Evolutionary conservation across 345 rosid species (phyloP).

Genomic region (Salix exigua): DNA sequence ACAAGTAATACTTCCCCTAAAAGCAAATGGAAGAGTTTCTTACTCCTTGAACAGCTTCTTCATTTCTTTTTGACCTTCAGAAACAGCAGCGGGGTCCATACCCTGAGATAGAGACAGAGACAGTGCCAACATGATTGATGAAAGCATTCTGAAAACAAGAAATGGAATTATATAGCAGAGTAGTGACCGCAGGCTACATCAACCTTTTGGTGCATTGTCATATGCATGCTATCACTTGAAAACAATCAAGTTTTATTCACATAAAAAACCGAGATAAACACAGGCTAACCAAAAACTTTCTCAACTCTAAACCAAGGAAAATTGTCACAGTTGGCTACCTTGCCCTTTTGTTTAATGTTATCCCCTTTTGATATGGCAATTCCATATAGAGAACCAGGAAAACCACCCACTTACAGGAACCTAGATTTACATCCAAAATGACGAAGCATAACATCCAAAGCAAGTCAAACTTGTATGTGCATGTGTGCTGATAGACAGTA

Average conservation of each 20-base stretch:
- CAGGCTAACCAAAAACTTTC: background rate
- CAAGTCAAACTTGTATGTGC: background rate
- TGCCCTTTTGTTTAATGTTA: background rate
- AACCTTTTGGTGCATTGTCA: background rate
- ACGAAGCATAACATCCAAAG: background rate
- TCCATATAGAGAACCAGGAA: background rate
- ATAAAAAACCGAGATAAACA: background rate
- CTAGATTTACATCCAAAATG: background rate
- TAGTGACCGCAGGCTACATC: background rate
- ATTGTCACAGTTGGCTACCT: background rate
- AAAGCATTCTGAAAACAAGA: background rate
- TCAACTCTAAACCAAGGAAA: background rate
- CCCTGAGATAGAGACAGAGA: constrained; percentile 33
- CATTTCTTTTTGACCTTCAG: constrained; percentile 63
- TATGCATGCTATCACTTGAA: background rate
- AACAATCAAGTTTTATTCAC: background rate
- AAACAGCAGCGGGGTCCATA: constrained; percentile 43
- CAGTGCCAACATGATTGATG: background rate
- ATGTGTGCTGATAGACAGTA: background rate
- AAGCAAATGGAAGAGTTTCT: constrained; percentile 24
- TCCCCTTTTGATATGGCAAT: background rate
- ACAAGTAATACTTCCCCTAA: background rate
- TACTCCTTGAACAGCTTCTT: constrained; percentile 68
- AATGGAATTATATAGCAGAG: background rate
- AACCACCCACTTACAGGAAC: background rate